Evolutionary conservation across 495 filamentous ascomycete species (phyloP).

Genomic region (Poronia punctata): DNA sequence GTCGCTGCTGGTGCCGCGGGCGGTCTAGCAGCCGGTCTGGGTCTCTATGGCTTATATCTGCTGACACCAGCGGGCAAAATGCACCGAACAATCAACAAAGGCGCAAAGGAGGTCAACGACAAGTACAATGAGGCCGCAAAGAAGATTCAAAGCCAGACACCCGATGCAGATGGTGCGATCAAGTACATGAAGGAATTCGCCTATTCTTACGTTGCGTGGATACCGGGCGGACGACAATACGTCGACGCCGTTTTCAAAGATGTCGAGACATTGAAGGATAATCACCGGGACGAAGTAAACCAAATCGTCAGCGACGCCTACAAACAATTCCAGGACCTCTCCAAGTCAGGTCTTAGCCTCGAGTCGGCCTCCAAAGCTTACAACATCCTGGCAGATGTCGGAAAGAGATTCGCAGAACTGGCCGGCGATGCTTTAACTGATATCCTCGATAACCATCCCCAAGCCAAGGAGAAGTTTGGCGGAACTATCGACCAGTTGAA

Average conservation of each 20-base stretch:
- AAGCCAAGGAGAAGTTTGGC: slow-evolving; percentile 61
- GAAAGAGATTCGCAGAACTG: slow-evolving; percentile 43
- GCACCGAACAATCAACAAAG: slow-evolving; percentile 32
- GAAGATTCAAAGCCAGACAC: slow-evolving; percentile 45
- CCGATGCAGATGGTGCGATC: slow-evolving; percentile 52
- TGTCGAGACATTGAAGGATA: slow-evolving; percentile 50
- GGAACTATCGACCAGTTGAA: slow-evolving; percentile 54
- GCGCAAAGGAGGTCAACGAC: slow-evolving; percentile 42
- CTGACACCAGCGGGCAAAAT: slow-evolving; percentile 49
- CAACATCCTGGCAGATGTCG: slow-evolving; percentile 46
- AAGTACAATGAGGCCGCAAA: slow-evolving; percentile 46
- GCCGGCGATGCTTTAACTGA: slow-evolving; percentile 49
- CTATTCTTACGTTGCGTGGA: slow-evolving; percentile 55
- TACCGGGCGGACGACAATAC: slow-evolving; percentile 57
- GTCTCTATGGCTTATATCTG: slow-evolving; percentile 48
- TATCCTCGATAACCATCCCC: slow-evolving; percentile 57
- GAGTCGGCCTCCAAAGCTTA: slow-evolving; percentile 45
- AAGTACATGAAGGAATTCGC: slow-evolving; percentile 50
- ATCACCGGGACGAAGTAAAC: slow-evolving; percentile 57
- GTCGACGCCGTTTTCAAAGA: slow-evolving; percentile 57
- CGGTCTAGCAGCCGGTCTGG: slow-evolving; percentile 27
- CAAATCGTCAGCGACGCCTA: slow-evolving; percentile 54
- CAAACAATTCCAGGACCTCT: slow-evolving; percentile 45
- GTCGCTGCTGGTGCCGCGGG: slow-evolving; percentile 45
- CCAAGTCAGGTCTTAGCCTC: slow-evolving; percentile 43